A percentile compares a stretch with the other conserved stretches of the same genome.
Evolutionary conservation across 768 basidiomycete species (phyloP).

Genomic region (Terana coerulea): DNA sequence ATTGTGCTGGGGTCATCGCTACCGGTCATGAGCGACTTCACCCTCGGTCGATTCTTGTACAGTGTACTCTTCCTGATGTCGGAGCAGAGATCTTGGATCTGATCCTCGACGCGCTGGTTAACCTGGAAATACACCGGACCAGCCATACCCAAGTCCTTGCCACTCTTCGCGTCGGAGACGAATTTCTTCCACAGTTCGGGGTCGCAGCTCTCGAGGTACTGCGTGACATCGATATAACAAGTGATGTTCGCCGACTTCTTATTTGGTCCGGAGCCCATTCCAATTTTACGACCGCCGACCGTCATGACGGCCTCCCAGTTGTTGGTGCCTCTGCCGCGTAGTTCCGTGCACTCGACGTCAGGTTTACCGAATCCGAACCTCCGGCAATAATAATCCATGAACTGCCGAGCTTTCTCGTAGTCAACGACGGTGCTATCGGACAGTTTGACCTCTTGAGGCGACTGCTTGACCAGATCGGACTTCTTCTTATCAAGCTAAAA

Average conservation of each 20-base stretch:
- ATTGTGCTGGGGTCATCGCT: constrained; percentile 1
- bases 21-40: constrained; percentile 12
- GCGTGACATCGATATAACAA: constrained; percentile 84
- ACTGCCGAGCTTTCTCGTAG: constrained; percentile 74
- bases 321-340: constrained; percentile 18
- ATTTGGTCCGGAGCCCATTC: constrained; percentile 61
- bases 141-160: constrained; percentile 67
- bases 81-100: constrained; percentile 64
- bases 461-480: neutral
- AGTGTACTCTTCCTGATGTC: constrained; percentile 63
- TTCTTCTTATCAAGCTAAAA: neutral
- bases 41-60: constrained; percentile 59
- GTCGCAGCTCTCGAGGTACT: constrained; percentile 86
- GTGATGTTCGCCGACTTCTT: constrained; percentile 72
- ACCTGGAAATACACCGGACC: constrained; percentile 67
- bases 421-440: constrained; percentile 61
- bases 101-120: constrained; percentile 58
- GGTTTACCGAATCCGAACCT: constrained; percentile 72
- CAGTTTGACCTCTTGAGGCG: constrained; percentile 33
- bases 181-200: constrained; percentile 74
- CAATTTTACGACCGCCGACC: constrained; percentile 77
- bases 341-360: constrained; percentile 53
- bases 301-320: constrained; percentile 73
- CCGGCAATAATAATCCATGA: constrained; percentile 95
- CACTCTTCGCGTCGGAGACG: constrained; percentile 53